Evolutionary conservation across 2,329 filamentous ascomycete species (phyloP).

Genomic region (Cladosporium sp.): DNA sequence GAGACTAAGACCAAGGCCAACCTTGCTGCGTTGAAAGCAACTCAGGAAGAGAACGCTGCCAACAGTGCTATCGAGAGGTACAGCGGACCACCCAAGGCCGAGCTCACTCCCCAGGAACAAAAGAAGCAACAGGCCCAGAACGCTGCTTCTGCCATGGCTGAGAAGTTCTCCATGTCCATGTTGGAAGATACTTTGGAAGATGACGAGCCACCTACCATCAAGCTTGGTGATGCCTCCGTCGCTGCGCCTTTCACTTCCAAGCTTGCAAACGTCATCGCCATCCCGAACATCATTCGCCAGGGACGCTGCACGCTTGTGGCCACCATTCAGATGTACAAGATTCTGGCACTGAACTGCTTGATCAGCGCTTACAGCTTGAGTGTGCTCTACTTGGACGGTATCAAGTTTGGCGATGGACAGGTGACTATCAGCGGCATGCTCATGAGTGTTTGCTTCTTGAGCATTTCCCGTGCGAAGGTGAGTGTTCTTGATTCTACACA

Average conservation of each 20-base stretch:
- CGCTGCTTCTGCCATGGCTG: conserved; percentile 76
- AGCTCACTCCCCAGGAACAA: conserved; percentile 49
- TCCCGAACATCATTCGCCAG: conserved; percentile 97
- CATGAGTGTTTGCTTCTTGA: conserved; percentile 99
- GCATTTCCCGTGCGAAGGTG: conserved; percentile 91
- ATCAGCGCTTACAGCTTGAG: conserved; percentile 97
- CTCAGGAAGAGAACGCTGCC: conserved; percentile 53
- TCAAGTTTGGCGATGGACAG: conserved; percentile 98
- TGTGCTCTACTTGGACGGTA: conserved; percentile 94
- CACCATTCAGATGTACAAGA: conserved; percentile 99
- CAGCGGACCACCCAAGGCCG: conserved; percentile 27
- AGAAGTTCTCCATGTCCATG: conserved; percentile 82
- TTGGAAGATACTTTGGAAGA: conserved; percentile 88
- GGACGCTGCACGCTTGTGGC: conserved; percentile 96
- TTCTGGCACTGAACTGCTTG: conserved; percentile 92
- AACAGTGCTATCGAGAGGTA: conserved; percentile 30
- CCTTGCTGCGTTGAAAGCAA: conserved; percentile 41
- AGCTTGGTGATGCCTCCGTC: conserved; percentile 94
- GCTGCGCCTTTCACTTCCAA: conserved; percentile 98
- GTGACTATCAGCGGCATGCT: conserved; percentile 99
- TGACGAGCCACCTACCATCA: conserved; percentile 89
- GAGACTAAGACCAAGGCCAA: conserved; percentile 79
- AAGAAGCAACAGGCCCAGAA: conserved; percentile 61
- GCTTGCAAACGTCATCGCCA: conserved; percentile 91
- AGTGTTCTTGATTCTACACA: conserved; percentile 23